These are phyloP conservation scores for Phytopythium chamaehyphon DNA, from an alignment of 352 stramenopile genomes.

Conservation along the genomic window DNA sequence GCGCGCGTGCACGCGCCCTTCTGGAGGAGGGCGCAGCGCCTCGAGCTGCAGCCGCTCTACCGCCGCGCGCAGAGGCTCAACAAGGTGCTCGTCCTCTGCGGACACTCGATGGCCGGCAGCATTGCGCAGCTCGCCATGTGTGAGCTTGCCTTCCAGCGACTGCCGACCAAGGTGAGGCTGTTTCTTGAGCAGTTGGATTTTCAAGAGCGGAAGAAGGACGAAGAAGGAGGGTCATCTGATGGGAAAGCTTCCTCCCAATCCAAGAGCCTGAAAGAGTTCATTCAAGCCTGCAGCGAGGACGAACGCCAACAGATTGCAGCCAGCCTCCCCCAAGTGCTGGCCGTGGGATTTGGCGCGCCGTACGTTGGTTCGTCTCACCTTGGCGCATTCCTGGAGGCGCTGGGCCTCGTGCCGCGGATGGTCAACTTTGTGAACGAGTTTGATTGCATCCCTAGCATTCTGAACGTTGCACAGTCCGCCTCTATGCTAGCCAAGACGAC, in stretches of 20 bases:
- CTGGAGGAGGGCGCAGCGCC: conserved; percentile 55
- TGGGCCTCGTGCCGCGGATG: conserved; percentile 48
- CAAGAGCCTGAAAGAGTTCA: conserved; percentile 13
- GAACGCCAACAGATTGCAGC: conserved; percentile 18
- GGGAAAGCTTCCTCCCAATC: conserved; percentile 7
- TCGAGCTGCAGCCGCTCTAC: conserved; percentile 45
- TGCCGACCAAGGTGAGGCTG: conserved; percentile 32
- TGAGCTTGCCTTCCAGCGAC: conserved; percentile 58
- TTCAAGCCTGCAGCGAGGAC: conserved; percentile 16
- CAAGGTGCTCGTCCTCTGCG: conserved; percentile 70
- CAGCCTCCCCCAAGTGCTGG: conserved; percentile 47
- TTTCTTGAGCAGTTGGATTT: conserved; percentile 45
- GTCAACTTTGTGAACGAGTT: conserved; percentile 85
- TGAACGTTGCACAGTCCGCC: conserved; percentile 77
- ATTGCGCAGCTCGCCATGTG: conserved; percentile 71
- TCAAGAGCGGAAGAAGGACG: conserved; percentile 38
- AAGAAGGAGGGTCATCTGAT: conserved; percentile 12
- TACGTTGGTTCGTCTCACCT: conserved; percentile 58
- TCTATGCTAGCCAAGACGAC: conserved; percentile 78
- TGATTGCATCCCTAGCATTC: conserved; percentile 82
- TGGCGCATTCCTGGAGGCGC: conserved; percentile 34
- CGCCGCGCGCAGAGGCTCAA: conserved; percentile 23
- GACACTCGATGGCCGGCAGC: conserved; percentile 74
- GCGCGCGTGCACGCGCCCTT: conserved; percentile 70
- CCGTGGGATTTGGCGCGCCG: conserved; percentile 74